These are phyloP conservation scores for Porpolomopsis calyptriformis DNA, from an alignment of 768 basidiomycete species.

Conservation along the genomic window DNA sequence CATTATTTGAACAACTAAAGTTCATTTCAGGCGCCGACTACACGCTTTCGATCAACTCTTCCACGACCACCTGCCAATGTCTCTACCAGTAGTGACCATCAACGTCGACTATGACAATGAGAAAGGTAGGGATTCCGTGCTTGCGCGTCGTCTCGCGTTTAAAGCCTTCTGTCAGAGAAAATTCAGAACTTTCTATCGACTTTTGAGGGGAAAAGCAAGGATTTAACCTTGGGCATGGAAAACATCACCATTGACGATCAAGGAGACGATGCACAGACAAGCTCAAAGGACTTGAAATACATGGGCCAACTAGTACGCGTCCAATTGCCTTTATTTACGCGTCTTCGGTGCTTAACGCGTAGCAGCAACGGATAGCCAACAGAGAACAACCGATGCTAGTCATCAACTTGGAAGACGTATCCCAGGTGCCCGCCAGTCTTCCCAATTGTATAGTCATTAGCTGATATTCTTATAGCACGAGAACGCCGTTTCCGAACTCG, in stretches of 20 bases:
- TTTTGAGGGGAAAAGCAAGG: constrained; percentile 55
- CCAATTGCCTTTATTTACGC: constrained; percentile 16
- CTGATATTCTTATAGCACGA: constrained; percentile 42
- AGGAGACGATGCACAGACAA: constrained; percentile 22
- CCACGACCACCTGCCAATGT: constrained; percentile 43
- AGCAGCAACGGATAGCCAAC: constrained; percentile 85
- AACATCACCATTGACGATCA: constrained; percentile 58
- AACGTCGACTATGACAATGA: constrained; percentile 61
- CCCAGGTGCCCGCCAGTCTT: constrained; percentile 43
- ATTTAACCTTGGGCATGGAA: constrained; percentile 55
- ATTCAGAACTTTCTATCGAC: constrained; percentile 63
- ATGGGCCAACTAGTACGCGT: constrained; percentile 69
- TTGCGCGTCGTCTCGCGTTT: neutral
- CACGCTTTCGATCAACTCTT: constrained; percentile 17
- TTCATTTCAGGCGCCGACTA: constrained; percentile 32
- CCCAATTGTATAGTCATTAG: too few relatives aligned
- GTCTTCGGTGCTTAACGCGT: constrained; percentile 16
- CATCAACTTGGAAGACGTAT: constrained; percentile 83
- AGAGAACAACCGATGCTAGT: constrained; percentile 83
- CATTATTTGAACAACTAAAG: too few relatives aligned
- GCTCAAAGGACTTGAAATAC: constrained; percentile 55
- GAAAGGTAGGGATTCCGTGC: constrained; percentile 36
- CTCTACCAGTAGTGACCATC: constrained; percentile 51
- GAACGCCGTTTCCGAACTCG: constrained; percentile 61
- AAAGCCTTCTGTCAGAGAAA: constrained; percentile 34